Conservation (phyloP, 805 yeast genomes). For the Starmerella ratchasimensis region DNA sequence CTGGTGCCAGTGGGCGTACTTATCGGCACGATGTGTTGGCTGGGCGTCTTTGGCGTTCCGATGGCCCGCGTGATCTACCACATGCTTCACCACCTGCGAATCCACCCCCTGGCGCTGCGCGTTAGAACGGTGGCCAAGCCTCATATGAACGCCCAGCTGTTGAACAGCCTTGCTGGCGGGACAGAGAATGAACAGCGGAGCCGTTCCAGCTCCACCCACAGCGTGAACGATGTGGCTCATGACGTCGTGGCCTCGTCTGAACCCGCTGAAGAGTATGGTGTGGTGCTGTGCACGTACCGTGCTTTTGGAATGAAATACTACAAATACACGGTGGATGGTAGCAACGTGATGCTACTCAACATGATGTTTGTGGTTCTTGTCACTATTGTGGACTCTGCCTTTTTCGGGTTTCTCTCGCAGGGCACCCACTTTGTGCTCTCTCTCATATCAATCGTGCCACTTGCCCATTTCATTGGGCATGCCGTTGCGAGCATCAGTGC, state of each 20-base stretch:
- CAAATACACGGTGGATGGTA: slow-evolving; percentile 92
- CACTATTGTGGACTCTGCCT: slow-evolving; percentile 64
- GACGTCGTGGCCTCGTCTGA: slow-evolving; percentile 26
- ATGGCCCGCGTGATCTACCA: slow-evolving; percentile 70
- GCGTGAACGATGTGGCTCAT: slow-evolving; percentile 32
- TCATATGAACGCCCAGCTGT: no score
- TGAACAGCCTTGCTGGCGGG: no score
- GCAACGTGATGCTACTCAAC: slow-evolving; percentile 83
- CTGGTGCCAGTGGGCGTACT: slow-evolving; percentile 52
- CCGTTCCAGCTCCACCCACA: no score
- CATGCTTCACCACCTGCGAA: slow-evolving; percentile 61
- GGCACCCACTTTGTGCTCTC: slow-evolving; percentile 59
- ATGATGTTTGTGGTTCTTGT: slow-evolving; percentile 64
- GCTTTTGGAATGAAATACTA: slow-evolving; percentile 87
- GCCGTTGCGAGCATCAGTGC: slow-evolving; percentile 99
- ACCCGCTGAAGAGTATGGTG: slow-evolving; percentile 21
- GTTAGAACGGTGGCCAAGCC: slow-evolving; percentile 38
- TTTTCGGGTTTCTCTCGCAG: slow-evolving; percentile 38
- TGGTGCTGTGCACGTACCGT: slow-evolving; percentile 79
- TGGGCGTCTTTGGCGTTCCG: slow-evolving; percentile 78
- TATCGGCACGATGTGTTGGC: slow-evolving; percentile 57
- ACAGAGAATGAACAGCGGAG: no score
- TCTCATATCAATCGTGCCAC: slow-evolving; percentile 72
- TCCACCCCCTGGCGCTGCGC: slow-evolving; percentile 81
- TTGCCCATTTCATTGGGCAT: slow-evolving; percentile 95